Percentiles rank a stretch among this genome's conserved stretches.
These are phyloP conservation scores for Pseudopyrenochaeta lycopersici DNA, from an alignment of 2,329 filamentous ascomycete genomes.

Conservation along the genomic window DNA sequence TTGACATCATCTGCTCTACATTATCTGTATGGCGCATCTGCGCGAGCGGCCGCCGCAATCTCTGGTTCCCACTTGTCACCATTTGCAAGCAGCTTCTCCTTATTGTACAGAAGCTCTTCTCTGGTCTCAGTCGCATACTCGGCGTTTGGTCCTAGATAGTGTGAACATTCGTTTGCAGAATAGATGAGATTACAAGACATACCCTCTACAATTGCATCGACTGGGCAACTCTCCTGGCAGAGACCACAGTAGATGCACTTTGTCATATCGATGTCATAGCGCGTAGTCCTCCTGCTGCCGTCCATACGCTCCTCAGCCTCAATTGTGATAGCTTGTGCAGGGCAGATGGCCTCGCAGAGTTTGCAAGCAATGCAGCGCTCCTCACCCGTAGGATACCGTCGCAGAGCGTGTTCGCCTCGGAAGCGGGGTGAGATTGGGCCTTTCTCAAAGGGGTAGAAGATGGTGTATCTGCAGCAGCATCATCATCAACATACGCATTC, in stretches of 20 bases:
- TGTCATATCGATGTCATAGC: slow-evolving; percentile 99
- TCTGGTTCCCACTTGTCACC: slow-evolving; percentile 88
- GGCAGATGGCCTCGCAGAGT: slow-evolving; percentile 98
- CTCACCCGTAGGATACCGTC: slow-evolving; percentile 95
- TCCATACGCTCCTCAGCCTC: slow-evolving; percentile 98
- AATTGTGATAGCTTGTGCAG: slow-evolving; percentile 97
- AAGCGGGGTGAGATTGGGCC: slow-evolving; percentile 97
- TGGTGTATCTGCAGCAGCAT: slow-evolving; percentile 77
- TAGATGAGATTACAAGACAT: slow-evolving; percentile 34
- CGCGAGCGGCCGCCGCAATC: slow-evolving; percentile 87
- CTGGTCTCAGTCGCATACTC: slow-evolving; percentile 81
- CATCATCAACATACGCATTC: slow-evolving; percentile 34
- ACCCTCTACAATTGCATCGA: slow-evolving; percentile 90
- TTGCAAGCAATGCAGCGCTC: slow-evolving; percentile 99
- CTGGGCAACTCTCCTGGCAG: slow-evolving; percentile 98
- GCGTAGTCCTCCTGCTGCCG: slow-evolving; percentile 90
- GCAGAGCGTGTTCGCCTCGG: slow-evolving; percentile 95
- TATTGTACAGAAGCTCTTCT: slow-evolving; percentile 97
- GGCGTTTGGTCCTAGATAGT: slow-evolving; percentile 67
- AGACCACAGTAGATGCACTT: slow-evolving; percentile 99
- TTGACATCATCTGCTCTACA: slow-evolving; percentile 7
- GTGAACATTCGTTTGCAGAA: slow-evolving; percentile 20
- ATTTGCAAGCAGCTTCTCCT: slow-evolving; percentile 89
- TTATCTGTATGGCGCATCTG: slow-evolving; percentile 79
- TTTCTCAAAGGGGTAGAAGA: slow-evolving; percentile 99